Evolutionary conservation across 345 rosid species (phyloP).

Genomic region (Lumnitzera racemosa): DNA sequence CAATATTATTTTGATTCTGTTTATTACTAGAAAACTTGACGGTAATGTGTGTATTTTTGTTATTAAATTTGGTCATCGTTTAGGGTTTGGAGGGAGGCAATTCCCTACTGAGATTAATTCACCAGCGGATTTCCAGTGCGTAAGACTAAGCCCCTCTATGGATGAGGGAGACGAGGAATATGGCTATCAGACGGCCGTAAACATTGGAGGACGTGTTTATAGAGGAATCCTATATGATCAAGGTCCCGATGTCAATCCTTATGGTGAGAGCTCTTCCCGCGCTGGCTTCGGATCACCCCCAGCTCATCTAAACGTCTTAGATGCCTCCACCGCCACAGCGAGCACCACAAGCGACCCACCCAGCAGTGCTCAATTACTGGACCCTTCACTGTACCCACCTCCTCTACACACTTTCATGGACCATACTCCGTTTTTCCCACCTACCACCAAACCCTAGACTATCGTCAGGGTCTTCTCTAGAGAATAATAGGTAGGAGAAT

Average conservation of each 20-base stretch:
- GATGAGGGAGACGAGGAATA: constrained; percentile 47
- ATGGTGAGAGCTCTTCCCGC: constrained; percentile 29
- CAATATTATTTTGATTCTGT: neutral
- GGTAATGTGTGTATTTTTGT: neutral
- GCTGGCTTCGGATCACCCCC: constrained; percentile 21
- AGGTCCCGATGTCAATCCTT: constrained; percentile 21
- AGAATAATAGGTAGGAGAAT: constrained; percentile 4
- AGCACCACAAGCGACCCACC: neutral
- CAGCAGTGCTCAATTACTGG: constrained; percentile 6
- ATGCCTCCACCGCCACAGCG: constrained; percentile 4
- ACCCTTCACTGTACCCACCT: constrained; percentile 26
- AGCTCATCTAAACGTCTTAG: constrained; percentile 20
- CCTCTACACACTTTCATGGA: constrained; percentile 34
- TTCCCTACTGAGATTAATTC: constrained; percentile 54
- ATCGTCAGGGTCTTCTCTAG: too few relatives aligned
- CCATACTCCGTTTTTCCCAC: constrained; percentile 44
- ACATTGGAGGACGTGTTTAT: constrained; percentile 66
- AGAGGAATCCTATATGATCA: constrained; percentile 67
- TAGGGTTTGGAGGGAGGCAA: constrained; percentile 57
- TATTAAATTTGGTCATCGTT: neutral
- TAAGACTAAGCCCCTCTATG: constrained; percentile 40
- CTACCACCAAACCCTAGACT: constrained; percentile 11
- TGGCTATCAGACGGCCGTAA: constrained; percentile 72
- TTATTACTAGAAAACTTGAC: neutral
- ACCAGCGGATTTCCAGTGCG: constrained; percentile 53